phyloP scores from a whole-genome alignment of 345 rosid species.

The Brassica carinata region DNA sequence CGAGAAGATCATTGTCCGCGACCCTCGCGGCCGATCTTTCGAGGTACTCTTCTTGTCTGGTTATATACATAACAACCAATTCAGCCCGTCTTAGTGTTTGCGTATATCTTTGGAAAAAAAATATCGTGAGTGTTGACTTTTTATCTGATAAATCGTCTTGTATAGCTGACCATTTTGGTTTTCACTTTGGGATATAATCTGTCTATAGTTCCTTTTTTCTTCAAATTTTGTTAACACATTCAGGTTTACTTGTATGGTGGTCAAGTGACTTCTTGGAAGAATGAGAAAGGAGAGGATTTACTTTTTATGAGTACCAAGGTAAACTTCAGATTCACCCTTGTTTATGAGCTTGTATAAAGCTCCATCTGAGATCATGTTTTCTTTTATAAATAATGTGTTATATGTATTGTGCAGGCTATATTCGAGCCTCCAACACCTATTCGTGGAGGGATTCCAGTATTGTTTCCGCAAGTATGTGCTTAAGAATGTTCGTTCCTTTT shows the following conservation, averaged over 20 bases:
- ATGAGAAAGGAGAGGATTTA: slow-evolving; percentile 72
- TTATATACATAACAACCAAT: neutral
- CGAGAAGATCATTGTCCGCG: slow-evolving; percentile 69
- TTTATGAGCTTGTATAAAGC: too few species aligned
- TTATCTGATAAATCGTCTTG: neutral
- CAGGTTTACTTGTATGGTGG: slow-evolving; percentile 32
- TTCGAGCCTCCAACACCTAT: slow-evolving; percentile 72
- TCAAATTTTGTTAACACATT: neutral
- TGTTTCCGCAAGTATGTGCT: slow-evolving; percentile 84
- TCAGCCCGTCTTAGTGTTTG: neutral
- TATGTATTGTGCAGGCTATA: slow-evolving; percentile 51
- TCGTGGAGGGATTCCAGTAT: slow-evolving; percentile 91
- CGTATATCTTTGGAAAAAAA: neutral
- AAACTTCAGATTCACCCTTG: neutral
- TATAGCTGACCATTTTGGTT: neutral
- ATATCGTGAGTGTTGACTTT: neutral
- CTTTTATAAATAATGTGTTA: neutral
- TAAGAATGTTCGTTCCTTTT: slow-evolving; percentile 1
- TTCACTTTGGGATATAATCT: neutral
- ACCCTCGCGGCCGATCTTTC: slow-evolving; percentile 56
- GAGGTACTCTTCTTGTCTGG: slow-evolving; percentile 54
- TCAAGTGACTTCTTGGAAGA: slow-evolving; percentile 91
- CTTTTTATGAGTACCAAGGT: slow-evolving; percentile 89
- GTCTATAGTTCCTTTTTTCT: neutral
- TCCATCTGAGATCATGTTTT: neutral